A percentile compares a stretch with the other conserved stretches of the same genome.
Evolutionary conservation across 108 stramenopile genomes (phyloP).

Genomic region (Cylindrotheca fusiformis): DNA sequence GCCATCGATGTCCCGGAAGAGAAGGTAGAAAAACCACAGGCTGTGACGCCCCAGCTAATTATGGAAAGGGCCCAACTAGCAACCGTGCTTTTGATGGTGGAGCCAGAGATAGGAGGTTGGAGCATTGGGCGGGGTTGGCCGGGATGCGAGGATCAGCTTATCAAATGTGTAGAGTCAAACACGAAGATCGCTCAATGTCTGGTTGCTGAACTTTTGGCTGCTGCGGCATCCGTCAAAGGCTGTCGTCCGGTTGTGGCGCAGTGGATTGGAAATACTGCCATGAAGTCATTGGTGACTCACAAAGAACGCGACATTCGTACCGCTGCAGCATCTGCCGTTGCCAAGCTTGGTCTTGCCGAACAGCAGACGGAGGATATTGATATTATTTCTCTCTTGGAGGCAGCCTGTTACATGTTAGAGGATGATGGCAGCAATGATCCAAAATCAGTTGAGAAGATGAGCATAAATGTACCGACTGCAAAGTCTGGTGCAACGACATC

Average conservation of each 20-base stretch:
- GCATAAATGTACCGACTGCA: constrained; percentile 16
- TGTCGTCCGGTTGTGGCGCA: constrained; percentile 49
- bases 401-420: constrained; percentile 74
- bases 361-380: constrained; percentile 66
- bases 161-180: constrained; percentile 48
- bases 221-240: constrained; percentile 71
- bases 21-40: background rate
- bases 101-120: constrained; percentile 70
- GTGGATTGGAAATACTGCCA: constrained; percentile 49
- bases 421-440: constrained; percentile 42
- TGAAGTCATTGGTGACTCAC: constrained; percentile 54
- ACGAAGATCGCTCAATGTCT: constrained; percentile 72
- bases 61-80: constrained; percentile 69
- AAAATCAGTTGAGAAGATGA: constrained; percentile 10
- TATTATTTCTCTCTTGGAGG: constrained; percentile 67
- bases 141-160: constrained; percentile 41
- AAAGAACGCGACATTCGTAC: constrained; percentile 71
- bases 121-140: constrained; percentile 64
- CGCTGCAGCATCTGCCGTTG: constrained; percentile 80
- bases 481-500: constrained; percentile 47
- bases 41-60: constrained; percentile 30
- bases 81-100: constrained; percentile 61
- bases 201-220: constrained; percentile 76
- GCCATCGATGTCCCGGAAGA: constrained; percentile 11
- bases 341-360: constrained; percentile 81